phyloP scores from a whole-genome alignment of 345 rosid species.

The Melaleuca alternifolia region DNA sequence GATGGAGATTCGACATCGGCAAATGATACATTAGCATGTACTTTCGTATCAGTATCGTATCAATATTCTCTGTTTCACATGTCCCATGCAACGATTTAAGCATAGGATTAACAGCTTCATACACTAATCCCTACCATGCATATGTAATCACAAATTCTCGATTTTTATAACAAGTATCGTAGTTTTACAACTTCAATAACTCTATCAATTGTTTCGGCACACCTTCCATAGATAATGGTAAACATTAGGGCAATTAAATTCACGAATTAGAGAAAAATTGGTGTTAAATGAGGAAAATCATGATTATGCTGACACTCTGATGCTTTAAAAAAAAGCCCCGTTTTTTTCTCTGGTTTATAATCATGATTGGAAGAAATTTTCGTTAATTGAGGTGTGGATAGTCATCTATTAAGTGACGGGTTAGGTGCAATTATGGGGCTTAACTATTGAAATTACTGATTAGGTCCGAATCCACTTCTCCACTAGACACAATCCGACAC shows the following conservation, averaged over 20 bases:
- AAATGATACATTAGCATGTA: too few species aligned
- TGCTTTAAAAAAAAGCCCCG: too few species aligned
- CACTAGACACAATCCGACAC: not conserved
- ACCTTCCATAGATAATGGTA: not conserved
- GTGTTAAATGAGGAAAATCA: too few species aligned
- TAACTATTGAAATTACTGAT: not conserved
- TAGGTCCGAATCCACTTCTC: not conserved
- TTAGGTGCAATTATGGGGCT: too few species aligned
- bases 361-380: too few species aligned
- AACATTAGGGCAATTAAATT: not conserved
- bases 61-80: not conserved
- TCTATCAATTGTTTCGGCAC: too few species aligned
- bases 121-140: not conserved
- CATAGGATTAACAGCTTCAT: not conserved
- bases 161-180: not conserved
- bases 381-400: too few species aligned
- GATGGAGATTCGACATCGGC: too few species aligned
- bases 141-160: not conserved
- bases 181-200: not conserved
- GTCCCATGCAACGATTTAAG: not conserved
- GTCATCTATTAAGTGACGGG: too few species aligned
- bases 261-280: not conserved
- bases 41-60: rapidly evolving
- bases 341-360: too few species aligned
- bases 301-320: too few species aligned